Conservation (phyloP, 192 early-diverging fungal genomes). For the Linnemannia elongata region DNA sequence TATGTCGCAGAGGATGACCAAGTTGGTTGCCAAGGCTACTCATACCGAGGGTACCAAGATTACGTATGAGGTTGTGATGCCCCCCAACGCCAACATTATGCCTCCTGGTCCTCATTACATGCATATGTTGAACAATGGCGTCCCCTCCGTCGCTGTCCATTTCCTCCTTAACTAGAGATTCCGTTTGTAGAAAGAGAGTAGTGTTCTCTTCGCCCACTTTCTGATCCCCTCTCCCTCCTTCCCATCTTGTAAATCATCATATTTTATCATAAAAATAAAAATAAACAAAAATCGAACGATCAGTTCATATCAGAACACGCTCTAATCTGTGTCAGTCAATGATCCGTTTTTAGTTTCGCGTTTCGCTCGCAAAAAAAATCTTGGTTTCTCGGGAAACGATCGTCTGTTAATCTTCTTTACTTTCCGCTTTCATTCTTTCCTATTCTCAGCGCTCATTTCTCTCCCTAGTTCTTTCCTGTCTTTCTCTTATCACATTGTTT, state of each 20-base stretch:
- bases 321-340: not conserved
- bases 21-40: slow-evolving; percentile 26
- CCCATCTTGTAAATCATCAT: not conserved
- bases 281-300: not conserved
- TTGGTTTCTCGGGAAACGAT: not conserved
- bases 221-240: not conserved
- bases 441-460: not conserved
- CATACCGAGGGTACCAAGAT: slow-evolving; percentile 24
- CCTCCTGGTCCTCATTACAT: slow-evolving; percentile 68
- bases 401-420: not conserved
- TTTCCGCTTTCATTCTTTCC: not conserved
- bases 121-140: slow-evolving; percentile 64
- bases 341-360: not conserved
- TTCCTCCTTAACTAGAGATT: slow-evolving; percentile 38
- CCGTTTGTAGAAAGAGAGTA: not conserved
- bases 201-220: not conserved
- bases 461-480: not conserved
- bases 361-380: not conserved
- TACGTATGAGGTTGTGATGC: slow-evolving; percentile 48
- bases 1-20: slow-evolving; percentile 68
- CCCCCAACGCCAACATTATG: slow-evolving; percentile 66
- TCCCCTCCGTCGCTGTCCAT: slow-evolving; percentile 52
- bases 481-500: not conserved
- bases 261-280: not conserved
- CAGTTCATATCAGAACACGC: not conserved